Evolutionary conservation across 176 grass and related monocot genomes (phyloP), one percentile per base, ranked within the genome.

Genomic region (Elaeis guineensis): DNA sequence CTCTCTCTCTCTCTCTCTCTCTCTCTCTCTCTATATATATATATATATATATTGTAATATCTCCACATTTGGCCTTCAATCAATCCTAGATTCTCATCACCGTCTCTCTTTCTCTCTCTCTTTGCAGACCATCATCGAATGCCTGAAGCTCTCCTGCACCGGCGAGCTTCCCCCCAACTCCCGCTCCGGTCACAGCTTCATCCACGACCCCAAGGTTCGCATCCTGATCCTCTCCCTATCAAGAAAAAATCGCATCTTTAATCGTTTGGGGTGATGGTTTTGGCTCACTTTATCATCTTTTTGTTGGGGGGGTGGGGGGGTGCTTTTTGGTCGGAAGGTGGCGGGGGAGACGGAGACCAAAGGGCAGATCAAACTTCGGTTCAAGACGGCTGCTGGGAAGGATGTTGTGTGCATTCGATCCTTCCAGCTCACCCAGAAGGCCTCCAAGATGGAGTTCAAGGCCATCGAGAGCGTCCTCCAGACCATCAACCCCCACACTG

Each of bases 391-490:
- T 5, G 87, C 87, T 15, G 87, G 87, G 63, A 97, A 91, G 70
- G 93, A 97, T 72, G 93, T 97, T 39, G 93, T 97, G 35, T 91
- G 93, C 68, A 97, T 97, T 51, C 79, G 92, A 16, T 97, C 92
- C 28, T 97, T 97, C 74, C 87, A 97, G 78, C 87, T 97, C 74
- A 89, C 92, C 19, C 92, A 97, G 59, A 97, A 97, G 63, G 87
- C 92, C 63, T 91, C 92, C 4, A 91, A 97, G 74, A 91, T 97
- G 92, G 92, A 97, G 75, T 97, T 97, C 64, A 97, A 97, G 64
- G 92, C 87, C 51, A 90, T 97, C 6, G 92, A 97, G 75, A 97
- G 92, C 0, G 87, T 91, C 61, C 87, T 97, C 11, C 92, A 97
- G 78, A 91, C 87, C 61, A 91, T 97, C 75, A 97, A 91, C 80